Base-by-base conservation (phyloP, 371 early-diverging fungal species). In the Apophysomyces variabilis region DNA sequence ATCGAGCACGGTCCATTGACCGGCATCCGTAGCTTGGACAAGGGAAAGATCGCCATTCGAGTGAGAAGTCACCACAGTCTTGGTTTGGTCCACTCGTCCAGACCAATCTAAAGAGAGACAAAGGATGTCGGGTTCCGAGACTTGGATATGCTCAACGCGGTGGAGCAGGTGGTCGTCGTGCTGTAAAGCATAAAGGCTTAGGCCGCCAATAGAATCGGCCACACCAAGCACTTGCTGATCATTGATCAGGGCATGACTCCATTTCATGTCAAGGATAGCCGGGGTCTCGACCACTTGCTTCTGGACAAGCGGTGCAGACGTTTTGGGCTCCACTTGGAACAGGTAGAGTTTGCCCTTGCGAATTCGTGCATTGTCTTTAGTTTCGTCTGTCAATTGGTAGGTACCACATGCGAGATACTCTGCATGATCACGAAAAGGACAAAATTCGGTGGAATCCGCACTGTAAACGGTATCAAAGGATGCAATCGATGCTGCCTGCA, bases 21-120 rank as follows among this genome's bases (percentile, higher is more conserved):
- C 45, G 2, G 71, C 60, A 56, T 85, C 75, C 14, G 73, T 62
- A 3, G 73, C 69, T 26, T 72, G 65, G 18, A 92, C 57, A 9
- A 87, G 66, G 3, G 78, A 71, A 14, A 93, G 66, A 37, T 74
- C 74, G 5, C 96, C 96, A 57, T 87, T 88, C 32, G 89, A 91
- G 67, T 90, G 84, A 7, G 91, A 89, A 4, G 88, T 83, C 13
- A 86, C 85, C 7, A 93, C 67, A 3, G 69, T 66, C 7, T 37
- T 47, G 3, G 43, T 38, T 7, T 73, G 68, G n/a, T 77, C 58
- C 3, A 87, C 69, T 7, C 92, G 90, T 44, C 88, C 90, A 0
- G 93, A 87, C 96, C 96, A 96, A 68, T 97, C 97, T n/a, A 96
- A 66, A 0, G 97, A 96, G 18, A 96, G 83, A 57, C 90, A 93